phyloP scores from a whole-genome alignment of 2,329 filamentous ascomycete species.

The Neofusicoccum ribis region DNA sequence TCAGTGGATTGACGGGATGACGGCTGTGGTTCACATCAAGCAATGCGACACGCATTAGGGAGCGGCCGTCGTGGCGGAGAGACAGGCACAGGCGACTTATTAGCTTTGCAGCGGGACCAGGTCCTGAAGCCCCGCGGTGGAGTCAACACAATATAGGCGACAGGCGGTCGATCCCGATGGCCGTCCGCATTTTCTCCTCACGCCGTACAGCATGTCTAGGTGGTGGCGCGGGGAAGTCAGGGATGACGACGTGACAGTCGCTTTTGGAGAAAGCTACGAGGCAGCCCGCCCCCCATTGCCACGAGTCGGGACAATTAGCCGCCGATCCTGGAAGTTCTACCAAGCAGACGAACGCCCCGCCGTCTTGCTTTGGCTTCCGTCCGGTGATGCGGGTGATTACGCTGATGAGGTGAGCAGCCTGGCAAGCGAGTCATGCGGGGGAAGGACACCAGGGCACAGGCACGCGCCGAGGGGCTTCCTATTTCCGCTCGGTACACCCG shows the following conservation, averaged over 20 bases:
- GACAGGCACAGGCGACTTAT: slow-evolving; percentile 4
- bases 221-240: slow-evolving; percentile 13
- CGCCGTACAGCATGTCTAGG: slow-evolving; percentile 3
- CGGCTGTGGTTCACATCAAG: slow-evolving; percentile 5
- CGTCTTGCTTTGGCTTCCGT: not conserved
- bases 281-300: not conserved
- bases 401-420: too few species aligned
- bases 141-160: slow-evolving; percentile 8
- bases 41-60: not conserved
- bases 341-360: not conserved
- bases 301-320: not conserved
- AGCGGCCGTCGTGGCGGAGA: not conserved
- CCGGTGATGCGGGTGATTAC: not conserved
- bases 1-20: not conserved
- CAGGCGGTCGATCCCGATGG: slow-evolving; percentile 15
- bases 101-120: not conserved
- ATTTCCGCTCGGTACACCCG: slow-evolving; percentile 1
- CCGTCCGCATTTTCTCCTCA: slow-evolving; percentile 1
- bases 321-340: not conserved
- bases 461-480: not conserved
- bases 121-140: not conserved
- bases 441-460: not conserved
- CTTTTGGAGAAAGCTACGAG: not conserved
- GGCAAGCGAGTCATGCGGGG: slow-evolving; percentile 8
- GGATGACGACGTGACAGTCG: slow-evolving; percentile 9